These are phyloP conservation scores for Theileria sp. DNA, from an alignment of 169 alveolate species.

Conservation along the genomic window DNA sequence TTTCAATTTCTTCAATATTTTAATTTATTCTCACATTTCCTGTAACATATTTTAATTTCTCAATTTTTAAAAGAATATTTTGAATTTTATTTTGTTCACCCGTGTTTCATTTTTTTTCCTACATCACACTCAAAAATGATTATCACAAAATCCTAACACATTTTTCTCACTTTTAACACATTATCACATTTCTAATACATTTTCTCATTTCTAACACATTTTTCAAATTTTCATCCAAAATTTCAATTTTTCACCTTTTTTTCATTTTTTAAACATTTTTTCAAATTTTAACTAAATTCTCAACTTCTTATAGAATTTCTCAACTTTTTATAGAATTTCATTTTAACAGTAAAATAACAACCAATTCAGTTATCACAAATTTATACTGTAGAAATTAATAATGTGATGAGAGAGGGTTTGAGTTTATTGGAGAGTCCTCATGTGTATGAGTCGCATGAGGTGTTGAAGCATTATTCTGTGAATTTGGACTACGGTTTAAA, in stretches of 20 bases:
- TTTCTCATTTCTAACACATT: too few species aligned
- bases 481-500: conserved; percentile 82
- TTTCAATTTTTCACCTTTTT: too few species aligned
- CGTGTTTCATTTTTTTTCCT: not conserved
- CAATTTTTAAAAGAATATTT: too few species aligned
- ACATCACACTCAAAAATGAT: not conserved
- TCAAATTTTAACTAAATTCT: too few species aligned
- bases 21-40: not conserved
- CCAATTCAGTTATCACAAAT: not conserved
- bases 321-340: too few species aligned
- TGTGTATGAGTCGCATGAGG: conserved; percentile 56
- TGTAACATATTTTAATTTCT: not conserved
- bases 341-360: too few species aligned
- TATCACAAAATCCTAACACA: not conserved
- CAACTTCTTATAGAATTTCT: too few species aligned
- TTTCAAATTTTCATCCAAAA: too few species aligned
- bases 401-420: conserved; percentile 10
- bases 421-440: conserved; percentile 51
- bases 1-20: too few species aligned
- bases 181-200: too few species aligned
- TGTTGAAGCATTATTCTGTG: conserved; percentile 62
- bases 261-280: too few species aligned
- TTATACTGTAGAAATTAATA: not conserved
- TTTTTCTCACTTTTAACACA: too few species aligned
- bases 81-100: not conserved